Base-by-base conservation (phyloP, 352 stramenopile genomes). In the Phytophthora kernoviae region DNA sequence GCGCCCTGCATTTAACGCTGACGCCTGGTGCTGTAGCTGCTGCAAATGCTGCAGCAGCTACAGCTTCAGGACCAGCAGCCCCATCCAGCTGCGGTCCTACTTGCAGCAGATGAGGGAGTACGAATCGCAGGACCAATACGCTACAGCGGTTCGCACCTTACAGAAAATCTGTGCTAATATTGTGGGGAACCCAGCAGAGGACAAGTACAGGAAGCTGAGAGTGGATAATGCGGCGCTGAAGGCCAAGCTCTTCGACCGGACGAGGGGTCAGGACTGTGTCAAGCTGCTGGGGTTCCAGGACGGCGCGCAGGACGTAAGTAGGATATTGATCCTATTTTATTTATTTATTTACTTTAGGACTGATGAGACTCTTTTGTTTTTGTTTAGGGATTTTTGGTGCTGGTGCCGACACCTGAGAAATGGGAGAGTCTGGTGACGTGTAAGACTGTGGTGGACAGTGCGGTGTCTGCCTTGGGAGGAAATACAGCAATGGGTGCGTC, bases 101-200 rank as follows among this genome's bases (percentile, higher is more conserved):
- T 58, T 94, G 39, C 74, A 85, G 66, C 75, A 87, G 10, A 90
- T 94, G 76, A 69, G 62, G 14, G 42, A 52, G n/a, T 11, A 61
- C 11, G 78, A 87, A 37, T 6, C 73, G 2, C 65, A 58, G 0
- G 46, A 78, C 2, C 72, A 70, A 15, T 91, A 78, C 49, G 49
- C 68, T 14, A 71, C 63, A 18, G 78, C 81, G 1, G 59, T 89
- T 47, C 75, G 79, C 54, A 94, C 86, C 42, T 58, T 94, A 51
- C 81, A 87, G 37, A 92, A 91, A 57, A 91, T 94, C 55, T 91
- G 83, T 52, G 72, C 73, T n/a, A 94, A 94, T 55, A 88, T 94
- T 36, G 63, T 91, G 39, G 69, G 26, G 47, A 65, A 93, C 49
- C 86, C 86, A 33, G 82, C 64, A 4, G 86, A 94, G 37, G 74